phyloP scores from a whole-genome alignment of 1,284 basidiomycete genomes.

The Acaromyces ingoldii region DNA sequence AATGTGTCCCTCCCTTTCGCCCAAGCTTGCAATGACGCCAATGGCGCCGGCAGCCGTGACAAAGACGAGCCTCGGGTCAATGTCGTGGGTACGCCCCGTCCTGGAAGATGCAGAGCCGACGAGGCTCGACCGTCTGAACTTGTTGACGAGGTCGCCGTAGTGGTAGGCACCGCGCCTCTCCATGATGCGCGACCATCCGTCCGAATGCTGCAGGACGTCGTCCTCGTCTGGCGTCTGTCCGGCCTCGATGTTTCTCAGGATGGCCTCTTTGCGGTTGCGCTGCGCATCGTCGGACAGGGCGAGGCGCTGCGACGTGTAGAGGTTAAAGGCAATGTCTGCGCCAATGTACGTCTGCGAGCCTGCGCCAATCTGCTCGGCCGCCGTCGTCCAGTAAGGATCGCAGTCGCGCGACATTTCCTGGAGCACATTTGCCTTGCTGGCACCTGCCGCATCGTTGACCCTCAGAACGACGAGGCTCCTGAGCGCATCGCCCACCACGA shows the following conservation, averaged over 20 bases:
- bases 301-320: constrained; percentile 39
- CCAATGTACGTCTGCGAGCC: constrained; percentile 40
- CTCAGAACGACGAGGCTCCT: constrained; percentile 41
- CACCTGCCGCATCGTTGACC: constrained; percentile 20
- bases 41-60: constrained; percentile 40
- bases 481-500: constrained; percentile 46
- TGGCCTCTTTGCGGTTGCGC: not conserved
- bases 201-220: too few species aligned
- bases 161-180: constrained; percentile 38
- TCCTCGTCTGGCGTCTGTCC: constrained; percentile 6
- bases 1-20: constrained; percentile 12
- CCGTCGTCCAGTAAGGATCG: constrained; percentile 48
- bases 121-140: constrained; percentile 17
- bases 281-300: constrained; percentile 18
- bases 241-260: constrained; percentile 13
- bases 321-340: constrained; percentile 44
- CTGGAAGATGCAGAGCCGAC: not conserved
- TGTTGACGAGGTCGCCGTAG: constrained; percentile 48
- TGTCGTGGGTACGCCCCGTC: not conserved
- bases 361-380: constrained; percentile 28
- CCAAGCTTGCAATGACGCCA: constrained; percentile 27
- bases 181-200: constrained; percentile 32
- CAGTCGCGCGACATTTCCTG: constrained; percentile 41
- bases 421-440: constrained; percentile 14
- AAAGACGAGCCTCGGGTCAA: constrained; percentile 23